Base-by-base conservation (phyloP, 129 eudicot genomes). In the Tagetes patula region DNA sequence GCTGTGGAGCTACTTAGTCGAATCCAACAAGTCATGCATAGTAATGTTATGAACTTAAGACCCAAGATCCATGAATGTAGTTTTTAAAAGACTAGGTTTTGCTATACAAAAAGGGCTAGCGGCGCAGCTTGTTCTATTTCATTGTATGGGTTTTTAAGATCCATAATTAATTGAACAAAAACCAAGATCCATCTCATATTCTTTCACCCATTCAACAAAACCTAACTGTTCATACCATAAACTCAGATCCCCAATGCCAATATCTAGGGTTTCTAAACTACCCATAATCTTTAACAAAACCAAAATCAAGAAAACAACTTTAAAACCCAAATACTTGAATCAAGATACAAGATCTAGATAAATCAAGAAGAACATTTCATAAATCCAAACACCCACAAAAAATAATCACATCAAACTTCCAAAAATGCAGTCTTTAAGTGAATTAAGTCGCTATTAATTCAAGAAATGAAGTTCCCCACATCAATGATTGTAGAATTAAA, bases 371-470 rank as follows among this genome's bases (percentile, higher is more conserved):
- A 34, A 8, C 27, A 32, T 65, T 13, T 7, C 53, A 77, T 69
- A 69, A 69, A 36, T 37, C 47, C 8, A 6, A 9, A 59, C 69
- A 71, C 73, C 73, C 82, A 71, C 36, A 71, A 13, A 46, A 41
- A 50, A 64, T 0, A 62, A 70, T 30, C 65, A 59, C 9, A 2
- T 30, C 3, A 1, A 60, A 70, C 48, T 69, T 9, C 47, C 11
- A 72, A 71, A 71, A 73, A 63, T 71, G 8, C 20, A 78, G 34
- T 52, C 72, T 70, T 70, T 52, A 71, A 61, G 75, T 61, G 55
- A 49, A 62, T 41, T 52, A 9, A 71, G 82, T 55, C 48, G 52
- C 11, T 36, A 78, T 54, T 58, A 65, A 54, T 72, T 64, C 72
- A 71, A 78, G 14, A 50, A 46, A 49, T 43, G 45, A 70, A 70